These are phyloP conservation scores for Kodamaea kakaduensis DNA, from an alignment of 805 yeast species.

Conservation along the genomic window DNA sequence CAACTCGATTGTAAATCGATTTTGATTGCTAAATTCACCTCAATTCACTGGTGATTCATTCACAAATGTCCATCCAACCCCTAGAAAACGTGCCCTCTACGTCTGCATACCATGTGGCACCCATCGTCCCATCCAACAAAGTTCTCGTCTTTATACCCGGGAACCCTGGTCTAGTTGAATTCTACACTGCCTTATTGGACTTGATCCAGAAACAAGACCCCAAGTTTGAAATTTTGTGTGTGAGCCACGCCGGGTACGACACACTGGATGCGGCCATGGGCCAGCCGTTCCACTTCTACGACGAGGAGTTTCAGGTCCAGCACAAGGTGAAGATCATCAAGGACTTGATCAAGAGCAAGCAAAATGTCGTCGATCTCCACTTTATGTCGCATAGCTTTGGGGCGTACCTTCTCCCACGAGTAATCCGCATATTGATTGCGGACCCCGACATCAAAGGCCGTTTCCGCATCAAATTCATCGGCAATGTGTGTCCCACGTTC, in stretches of 20 bases:
- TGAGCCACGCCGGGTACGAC: conserved; percentile 62
- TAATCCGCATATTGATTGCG: conserved; percentile 28
- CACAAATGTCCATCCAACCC: conserved; percentile 5
- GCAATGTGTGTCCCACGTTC: conserved; percentile 69
- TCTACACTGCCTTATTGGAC: conserved; percentile 53
- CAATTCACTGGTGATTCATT: too few species aligned
- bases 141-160: conserved; percentile 67
- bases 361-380: conserved; percentile 31
- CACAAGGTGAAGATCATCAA: conserved; percentile 55
- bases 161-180: conserved; percentile 70
- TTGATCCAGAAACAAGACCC: conserved; percentile 40
- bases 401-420: conserved; percentile 56
- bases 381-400: conserved; percentile 74
- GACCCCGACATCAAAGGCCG: conserved; percentile 21
- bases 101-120: conserved; percentile 13
- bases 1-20: too few species aligned
- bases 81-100: conserved; percentile 15
- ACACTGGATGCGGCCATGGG: conserved; percentile 5
- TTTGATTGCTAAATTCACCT: too few species aligned
- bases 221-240: conserved; percentile 49
- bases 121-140: conserved; percentile 4
- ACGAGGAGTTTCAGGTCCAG: conserved; percentile 51
- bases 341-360: conserved; percentile 17
- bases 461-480: conserved; percentile 42
- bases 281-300: conserved; percentile 23